These are phyloP conservation scores for Penicillium tannophilum DNA, from an alignment of 495 filamentous ascomycete species.

Conservation along the genomic window DNA sequence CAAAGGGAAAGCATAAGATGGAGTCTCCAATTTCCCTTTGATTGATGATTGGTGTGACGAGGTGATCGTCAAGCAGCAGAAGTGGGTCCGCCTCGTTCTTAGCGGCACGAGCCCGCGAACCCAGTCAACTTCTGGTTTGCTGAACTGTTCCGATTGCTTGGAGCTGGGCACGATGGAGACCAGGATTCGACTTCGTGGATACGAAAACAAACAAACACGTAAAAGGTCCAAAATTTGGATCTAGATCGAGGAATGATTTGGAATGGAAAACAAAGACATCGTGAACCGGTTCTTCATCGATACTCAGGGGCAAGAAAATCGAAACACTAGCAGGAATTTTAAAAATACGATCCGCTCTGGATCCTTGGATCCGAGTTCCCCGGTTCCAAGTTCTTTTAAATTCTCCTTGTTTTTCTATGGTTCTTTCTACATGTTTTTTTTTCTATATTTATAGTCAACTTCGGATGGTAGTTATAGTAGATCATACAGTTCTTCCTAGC, in stretches of 20 bases:
- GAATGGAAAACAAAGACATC: background rate
- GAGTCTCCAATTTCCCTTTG: conserved; percentile 27
- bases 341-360: background rate
- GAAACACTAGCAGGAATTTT: background rate
- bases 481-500: conserved; percentile 1
- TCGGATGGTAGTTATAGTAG: background rate
- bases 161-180: conserved; percentile 3
- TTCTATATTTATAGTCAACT: background rate
- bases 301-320: background rate
- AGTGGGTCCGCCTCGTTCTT: conserved; percentile 22
- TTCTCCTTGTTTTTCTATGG: background rate
- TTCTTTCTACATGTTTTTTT: background rate
- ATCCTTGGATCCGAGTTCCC: background rate
- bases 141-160: conserved; percentile 16
- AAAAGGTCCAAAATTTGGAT: conserved; percentile 1
- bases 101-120: conserved; percentile 23
- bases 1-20: conserved; percentile 4
- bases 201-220: conserved; percentile 10
- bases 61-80: conserved; percentile 24
- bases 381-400: background rate
- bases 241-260: background rate
- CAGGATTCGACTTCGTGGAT: conserved; percentile 4
- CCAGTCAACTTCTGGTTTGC: conserved; percentile 21
- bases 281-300: background rate
- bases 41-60: conserved; percentile 28